Evolutionary conservation across 345 rosid genomes (phyloP), one percentile per base, ranked within the genome.

Genomic region (Eucalyptus sp.): DNA sequence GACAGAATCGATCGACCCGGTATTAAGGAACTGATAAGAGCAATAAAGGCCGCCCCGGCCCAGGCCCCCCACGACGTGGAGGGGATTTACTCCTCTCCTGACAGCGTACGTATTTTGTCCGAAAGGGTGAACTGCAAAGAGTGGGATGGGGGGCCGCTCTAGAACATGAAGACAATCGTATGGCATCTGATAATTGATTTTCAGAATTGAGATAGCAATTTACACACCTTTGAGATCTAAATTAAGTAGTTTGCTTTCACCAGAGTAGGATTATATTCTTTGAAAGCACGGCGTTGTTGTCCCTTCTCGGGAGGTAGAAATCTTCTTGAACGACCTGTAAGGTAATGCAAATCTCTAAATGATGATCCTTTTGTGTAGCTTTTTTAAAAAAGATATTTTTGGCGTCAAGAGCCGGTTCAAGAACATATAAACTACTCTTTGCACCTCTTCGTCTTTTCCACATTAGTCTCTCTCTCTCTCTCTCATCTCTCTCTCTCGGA

Each of bases 291-390:
- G 5, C 29, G 1, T 56, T 56, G 0, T 56, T 8, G 62, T 56
- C 62, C 62, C 3, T 0, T 24, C 62, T 20, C 3, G 62, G 6
- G 12, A 22, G 29, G 29, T 24, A 10, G 3, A 56, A 56, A 10
- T 10, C 13, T 56, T 56, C 6, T 56, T 1, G 29, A 56, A 0
- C 0, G 3, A 24, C 24, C 0, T 0, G 2, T 24, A 24, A 2
- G 1, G 6, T 56, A 24, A 56, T 24, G 2, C 13, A 0, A 24
- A 56, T 24, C 0, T 24, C 1, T 56, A 56, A 4, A 56, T 56
- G 3, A 4, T 22, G 13, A 24, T 56, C 1, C 0, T 24, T 56
- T 56, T 56, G 13, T 0, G 12, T 56, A 56, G 1, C 62, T 56
- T 10, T 24, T 31, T 66, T 1, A 22, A 8, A 54, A n/a, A 66